These are phyloP conservation scores for Xylariaceae sp. DNA, from an alignment of 2,329 filamentous ascomycete species.

Conservation along the genomic window DNA sequence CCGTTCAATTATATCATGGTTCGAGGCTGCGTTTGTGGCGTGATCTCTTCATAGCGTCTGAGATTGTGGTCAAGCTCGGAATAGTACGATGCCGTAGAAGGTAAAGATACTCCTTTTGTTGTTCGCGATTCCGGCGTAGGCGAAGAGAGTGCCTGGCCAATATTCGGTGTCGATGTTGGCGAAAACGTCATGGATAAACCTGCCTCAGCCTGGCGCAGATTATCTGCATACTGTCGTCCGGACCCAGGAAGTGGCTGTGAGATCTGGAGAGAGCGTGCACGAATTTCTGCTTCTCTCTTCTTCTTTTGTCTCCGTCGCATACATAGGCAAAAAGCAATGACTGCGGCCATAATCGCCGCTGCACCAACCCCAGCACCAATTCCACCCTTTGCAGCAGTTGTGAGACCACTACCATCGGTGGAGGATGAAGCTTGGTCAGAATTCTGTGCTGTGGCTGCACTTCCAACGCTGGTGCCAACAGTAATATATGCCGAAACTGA, in stretches of 20 bases:
- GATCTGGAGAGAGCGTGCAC: slow-evolving; percentile 45
- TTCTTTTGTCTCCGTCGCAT: slow-evolving; percentile 39
- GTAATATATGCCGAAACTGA: slow-evolving; percentile 8
- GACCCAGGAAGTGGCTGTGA: slow-evolving; percentile 54
- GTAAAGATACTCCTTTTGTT: slow-evolving; percentile 5
- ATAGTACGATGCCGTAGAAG: slow-evolving; percentile 24
- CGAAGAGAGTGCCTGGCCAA: slow-evolving; percentile 4
- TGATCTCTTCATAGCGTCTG: slow-evolving; percentile 61
- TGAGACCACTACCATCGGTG: slow-evolving; percentile 37
- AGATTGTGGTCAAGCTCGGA: slow-evolving; percentile 51
- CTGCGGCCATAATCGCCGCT: slow-evolving; percentile 44
- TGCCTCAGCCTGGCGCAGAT: slow-evolving; percentile 31
- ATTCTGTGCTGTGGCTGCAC: slow-evolving; percentile 14
- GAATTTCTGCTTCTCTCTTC: slow-evolving; percentile 20
- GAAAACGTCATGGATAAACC: slow-evolving; percentile 24
- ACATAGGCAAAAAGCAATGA: slow-evolving; percentile 45
- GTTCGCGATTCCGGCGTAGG: slow-evolving; percentile 11
- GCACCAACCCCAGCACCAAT: slow-evolving; percentile 52
- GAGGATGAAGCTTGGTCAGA: slow-evolving; percentile 3
- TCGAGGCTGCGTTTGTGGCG: slow-evolving; percentile 53
- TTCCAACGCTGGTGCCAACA: slow-evolving; percentile 10
- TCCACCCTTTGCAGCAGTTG: slow-evolving; percentile 50
- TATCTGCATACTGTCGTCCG: slow-evolving; percentile 40
- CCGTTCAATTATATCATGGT: slow-evolving; percentile 33
- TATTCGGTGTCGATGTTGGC: slow-evolving; percentile 6